These are phyloP conservation scores for Crotalaria pallida DNA, from an alignment of 306 rosid species.

Conservation along the genomic window DNA sequence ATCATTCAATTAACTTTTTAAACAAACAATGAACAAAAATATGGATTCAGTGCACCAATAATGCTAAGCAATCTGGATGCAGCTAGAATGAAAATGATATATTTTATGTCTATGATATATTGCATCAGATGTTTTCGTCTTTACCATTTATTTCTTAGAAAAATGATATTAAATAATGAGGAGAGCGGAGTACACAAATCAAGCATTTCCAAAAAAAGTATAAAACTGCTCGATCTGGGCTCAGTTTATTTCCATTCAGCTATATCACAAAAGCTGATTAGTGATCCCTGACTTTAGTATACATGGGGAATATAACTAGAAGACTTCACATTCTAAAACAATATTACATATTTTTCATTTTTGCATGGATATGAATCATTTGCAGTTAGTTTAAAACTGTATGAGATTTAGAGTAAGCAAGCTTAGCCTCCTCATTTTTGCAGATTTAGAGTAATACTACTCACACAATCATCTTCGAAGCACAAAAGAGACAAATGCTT, in stretches of 20 bases:
- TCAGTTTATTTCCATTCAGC: constrained; percentile 8
- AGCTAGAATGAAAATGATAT: constrained; percentile 11
- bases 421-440: not conserved
- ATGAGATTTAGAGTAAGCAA: not conserved
- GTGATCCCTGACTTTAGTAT: not conserved
- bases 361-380: not conserved
- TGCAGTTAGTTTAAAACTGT: not conserved
- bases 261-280: not conserved
- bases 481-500: not conserved
- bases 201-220: too few relatives aligned
- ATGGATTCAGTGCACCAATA: not conserved
- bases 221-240: not conserved
- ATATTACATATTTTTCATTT: not conserved
- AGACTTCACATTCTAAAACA: not conserved
- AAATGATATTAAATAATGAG: not conserved
- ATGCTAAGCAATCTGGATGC: not conserved
- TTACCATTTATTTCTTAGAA: not conserved
- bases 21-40: constrained; percentile 10
- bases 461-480: not conserved
- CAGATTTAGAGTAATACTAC: not conserved
- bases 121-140: constrained; percentile 1
- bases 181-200: too few relatives aligned
- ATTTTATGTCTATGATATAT: not conserved
- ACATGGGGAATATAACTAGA: not conserved
- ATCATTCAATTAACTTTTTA: constrained; percentile 9